A percentile compares a stretch with the other conserved stretches of the same genome.
phyloP scores from a whole-genome alignment of 257 asterid genomes.

The Penstemon barbatus region DNA sequence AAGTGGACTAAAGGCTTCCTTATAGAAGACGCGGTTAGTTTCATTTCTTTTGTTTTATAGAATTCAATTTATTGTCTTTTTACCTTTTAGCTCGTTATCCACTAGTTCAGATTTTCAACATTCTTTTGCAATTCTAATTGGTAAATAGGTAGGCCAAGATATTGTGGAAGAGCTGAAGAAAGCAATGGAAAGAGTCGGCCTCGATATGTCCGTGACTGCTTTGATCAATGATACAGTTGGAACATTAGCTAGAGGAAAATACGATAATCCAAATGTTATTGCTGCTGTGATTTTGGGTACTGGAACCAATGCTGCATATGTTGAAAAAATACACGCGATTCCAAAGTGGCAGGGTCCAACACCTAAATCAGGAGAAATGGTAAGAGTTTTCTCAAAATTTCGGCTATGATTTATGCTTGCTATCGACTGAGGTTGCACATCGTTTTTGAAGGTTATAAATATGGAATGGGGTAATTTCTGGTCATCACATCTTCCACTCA shows the following conservation, averaged over 20 bases:
- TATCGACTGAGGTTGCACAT: conserved; percentile 17
- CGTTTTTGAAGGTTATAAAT: conserved; percentile 72
- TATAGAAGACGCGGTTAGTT: conserved; percentile 52
- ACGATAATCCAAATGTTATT: conserved; percentile 59
- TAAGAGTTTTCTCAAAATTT: conserved; percentile 29
- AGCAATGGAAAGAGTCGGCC: conserved; percentile 78
- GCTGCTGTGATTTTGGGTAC: conserved; percentile 95
- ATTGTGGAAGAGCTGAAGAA: conserved; percentile 73
- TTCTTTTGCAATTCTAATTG: conserved; percentile 4
- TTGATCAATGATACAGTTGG: conserved; percentile 96
- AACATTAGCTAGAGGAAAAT: conserved; percentile 85
- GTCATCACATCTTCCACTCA: conserved; percentile 86
- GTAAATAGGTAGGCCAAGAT: conserved; percentile 74
- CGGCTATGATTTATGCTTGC: neutral
- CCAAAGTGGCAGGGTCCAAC: conserved; percentile 77
- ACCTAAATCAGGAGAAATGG: conserved; percentile 82
- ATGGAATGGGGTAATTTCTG: conserved; percentile 97
- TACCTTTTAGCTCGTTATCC: neutral
- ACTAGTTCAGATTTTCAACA: neutral
- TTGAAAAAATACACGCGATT: conserved; percentile 76
- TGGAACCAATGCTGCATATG: conserved; percentile 95
- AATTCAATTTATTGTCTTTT: neutral
- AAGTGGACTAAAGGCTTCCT: conserved; percentile 67
- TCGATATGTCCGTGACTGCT: conserved; percentile 82
- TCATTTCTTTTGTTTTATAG: neutral